Evolutionary conservation across 305 asterid species (phyloP), one percentile per base, ranked within the genome.

Genomic region (Solanum hybrid): DNA sequence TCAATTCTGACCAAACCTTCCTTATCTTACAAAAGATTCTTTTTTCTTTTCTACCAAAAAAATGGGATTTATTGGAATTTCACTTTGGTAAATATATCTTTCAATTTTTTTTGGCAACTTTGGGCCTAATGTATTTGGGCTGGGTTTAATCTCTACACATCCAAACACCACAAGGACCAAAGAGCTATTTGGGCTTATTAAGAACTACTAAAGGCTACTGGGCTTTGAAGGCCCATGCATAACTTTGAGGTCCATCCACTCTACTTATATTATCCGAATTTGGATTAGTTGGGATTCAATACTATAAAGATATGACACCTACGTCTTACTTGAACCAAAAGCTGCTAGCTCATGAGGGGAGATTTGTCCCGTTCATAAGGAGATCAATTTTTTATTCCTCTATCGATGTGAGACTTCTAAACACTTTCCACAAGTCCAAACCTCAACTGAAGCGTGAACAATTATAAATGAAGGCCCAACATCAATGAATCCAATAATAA

Each of bases 1-100:
- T 81, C 12, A 38, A 38, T 38, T 81, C 36, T 38, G 68, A 81
- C 87, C 87, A 38, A 24, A 24, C 87, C 68, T 81, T 81, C 26
- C 68, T 81, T 38, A 81, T 81, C 87, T 31, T 38, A 26, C 34
- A 38, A 38, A 38, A 81, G 33, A 10, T n/a, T 80, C 17, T 10
- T 10, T 79, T 36, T 11, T 29, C 31, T 5, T n/a, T 79, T 36
- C 7, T 37, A 22, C 61, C 15, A 37, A 37, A n/a, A n/a, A 6
- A 37, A 6, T 1, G 10, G 0, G 12, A 1, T 80, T 37, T 38
- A 80, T 11, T 80, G 33, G 61, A 37, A 80, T 37, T 37, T 37
- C 12, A 36, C 3, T 79, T 37, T n/a, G 31, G 31, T 0, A 20
- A 78, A 33, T 77, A 12, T 70, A 10, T 80, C 3, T 81, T 81